phyloP scores from a whole-genome alignment of 2,329 filamentous ascomycete species.

The Neoascochyta sp. region DNA sequence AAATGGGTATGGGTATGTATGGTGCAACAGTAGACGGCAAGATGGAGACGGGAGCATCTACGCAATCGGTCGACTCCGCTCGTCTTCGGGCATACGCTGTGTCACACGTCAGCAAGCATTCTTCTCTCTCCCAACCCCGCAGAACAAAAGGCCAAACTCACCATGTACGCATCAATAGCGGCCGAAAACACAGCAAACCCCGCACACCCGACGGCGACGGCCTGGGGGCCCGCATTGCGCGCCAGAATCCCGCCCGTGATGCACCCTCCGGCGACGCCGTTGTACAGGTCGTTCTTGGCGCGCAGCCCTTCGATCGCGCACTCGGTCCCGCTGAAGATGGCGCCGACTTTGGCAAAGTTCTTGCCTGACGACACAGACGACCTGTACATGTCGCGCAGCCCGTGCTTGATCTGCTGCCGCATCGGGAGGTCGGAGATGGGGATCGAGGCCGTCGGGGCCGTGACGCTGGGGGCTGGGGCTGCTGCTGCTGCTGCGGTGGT shows the following conservation, averaged over 20 bases:
- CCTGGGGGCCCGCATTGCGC: constrained; percentile 82
- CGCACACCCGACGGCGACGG: constrained; percentile 78
- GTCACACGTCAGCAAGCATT: constrained; percentile 4
- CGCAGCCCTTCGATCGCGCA: constrained; percentile 90
- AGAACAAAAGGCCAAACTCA: constrained; percentile 11
- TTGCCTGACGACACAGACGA: constrained; percentile 80
- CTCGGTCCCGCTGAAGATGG: constrained; percentile 87
- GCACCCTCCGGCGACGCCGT: constrained; percentile 84
- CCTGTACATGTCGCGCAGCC: constrained; percentile 92
- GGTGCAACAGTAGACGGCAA: no score
- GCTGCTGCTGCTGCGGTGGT: constrained; percentile 65
- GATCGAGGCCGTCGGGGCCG: constrained; percentile 36
- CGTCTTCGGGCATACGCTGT: constrained; percentile 40
- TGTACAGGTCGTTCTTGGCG: constrained; percentile 89
- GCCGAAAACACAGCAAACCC: constrained; percentile 92
- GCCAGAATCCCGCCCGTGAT: constrained; percentile 87
- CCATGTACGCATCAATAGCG: constrained; percentile 89
- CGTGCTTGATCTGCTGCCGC: constrained; percentile 74
- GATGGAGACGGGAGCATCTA: constrained; percentile 14
- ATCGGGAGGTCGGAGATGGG: constrained; percentile 66
- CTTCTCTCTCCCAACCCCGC: background rate
- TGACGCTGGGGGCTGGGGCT: constrained; percentile 25
- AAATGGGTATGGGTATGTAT: no score
- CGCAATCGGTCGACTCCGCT: constrained; percentile 39
- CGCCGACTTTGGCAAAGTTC: constrained; percentile 90